Percentiles rank a stretch among this genome's conserved stretches.
Conservation (phyloP, 768 basidiomycete species). For the Tylopilus rubrobrunneus region DNA sequence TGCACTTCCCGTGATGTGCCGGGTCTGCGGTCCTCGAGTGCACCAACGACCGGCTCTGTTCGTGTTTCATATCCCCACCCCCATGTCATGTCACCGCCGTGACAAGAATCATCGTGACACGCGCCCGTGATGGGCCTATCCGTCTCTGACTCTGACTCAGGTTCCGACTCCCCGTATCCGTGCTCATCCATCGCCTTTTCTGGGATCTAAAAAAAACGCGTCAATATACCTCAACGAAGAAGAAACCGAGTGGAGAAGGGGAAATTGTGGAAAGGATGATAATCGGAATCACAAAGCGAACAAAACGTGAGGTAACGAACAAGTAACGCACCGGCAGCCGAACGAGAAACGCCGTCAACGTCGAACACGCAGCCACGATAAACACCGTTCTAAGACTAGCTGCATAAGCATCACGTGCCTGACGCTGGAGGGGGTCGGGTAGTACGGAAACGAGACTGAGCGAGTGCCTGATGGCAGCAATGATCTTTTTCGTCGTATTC, state of each 20-base stretch:
- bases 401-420: conserved; percentile 19
- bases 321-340: conserved; percentile 15
- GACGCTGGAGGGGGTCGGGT: conserved; percentile 11
- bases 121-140: not conserved
- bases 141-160: not conserved
- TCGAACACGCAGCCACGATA: conserved; percentile 17
- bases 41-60: too few species aligned
- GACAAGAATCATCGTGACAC: not conserved
- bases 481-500: conserved; percentile 5
- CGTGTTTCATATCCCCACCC: too few species aligned
- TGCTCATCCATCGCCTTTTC: not conserved
- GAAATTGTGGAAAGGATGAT: not conserved
- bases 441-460: conserved; percentile 12
- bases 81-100: not conserved
- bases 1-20: too few species aligned
- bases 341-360: conserved; percentile 9
- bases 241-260: not conserved
- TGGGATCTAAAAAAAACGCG: not conserved
- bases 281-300: not conserved
- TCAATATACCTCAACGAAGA: not conserved
- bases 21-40: too few species aligned
- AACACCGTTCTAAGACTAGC: conserved; percentile 18
- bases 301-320: not conserved
- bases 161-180: not conserved
- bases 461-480: conserved; percentile 17